Evolutionary conservation across 2,329 filamentous ascomycete genomes (phyloP).

Genomic region (Epichloe festucae): DNA sequence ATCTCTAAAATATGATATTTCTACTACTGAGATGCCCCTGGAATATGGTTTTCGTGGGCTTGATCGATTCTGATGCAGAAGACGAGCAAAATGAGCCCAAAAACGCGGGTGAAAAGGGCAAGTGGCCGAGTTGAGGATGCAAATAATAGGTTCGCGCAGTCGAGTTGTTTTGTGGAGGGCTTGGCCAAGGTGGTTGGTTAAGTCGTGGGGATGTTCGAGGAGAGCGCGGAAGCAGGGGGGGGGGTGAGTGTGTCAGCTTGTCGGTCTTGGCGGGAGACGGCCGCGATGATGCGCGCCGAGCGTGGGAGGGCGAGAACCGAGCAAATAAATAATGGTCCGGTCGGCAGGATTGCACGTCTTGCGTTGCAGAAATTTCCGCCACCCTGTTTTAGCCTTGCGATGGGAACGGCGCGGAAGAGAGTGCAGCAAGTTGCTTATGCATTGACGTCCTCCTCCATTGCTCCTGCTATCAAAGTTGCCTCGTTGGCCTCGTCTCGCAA

Average conservation of each 20-base stretch:
- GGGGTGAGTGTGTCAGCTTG: conserved; percentile 1
- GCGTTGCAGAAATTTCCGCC: neutral
- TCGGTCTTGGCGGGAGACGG: neutral
- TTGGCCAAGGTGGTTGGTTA: neutral
- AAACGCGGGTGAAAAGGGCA: conserved; percentile 33
- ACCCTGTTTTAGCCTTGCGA: neutral
- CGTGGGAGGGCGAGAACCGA: neutral
- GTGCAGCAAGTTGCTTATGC: neutral
- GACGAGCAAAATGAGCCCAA: conserved; percentile 54
- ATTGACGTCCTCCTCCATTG: neutral
- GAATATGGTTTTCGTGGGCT: neutral
- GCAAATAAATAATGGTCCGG: too few relatives aligned
- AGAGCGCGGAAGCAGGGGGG: conserved; percentile 5
- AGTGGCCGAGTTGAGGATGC: neutral
- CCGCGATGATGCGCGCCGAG: neutral
- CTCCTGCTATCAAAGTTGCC: neutral
- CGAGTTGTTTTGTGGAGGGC: conserved; percentile 6
- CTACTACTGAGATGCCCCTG: too few relatives aligned
- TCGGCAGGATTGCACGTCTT: neutral
- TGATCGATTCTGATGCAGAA: conserved; percentile 22
- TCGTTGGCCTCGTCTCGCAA: too few relatives aligned
- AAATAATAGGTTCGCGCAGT: conserved; percentile 3
- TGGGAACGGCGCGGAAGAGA: neutral
- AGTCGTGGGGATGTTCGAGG: conserved; percentile 1
- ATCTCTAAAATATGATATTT: neutral